These are phyloP conservation scores for Colletotrichum abscissum DNA, from an alignment of 2,329 filamentous ascomycete genomes.

Conservation along the genomic window DNA sequence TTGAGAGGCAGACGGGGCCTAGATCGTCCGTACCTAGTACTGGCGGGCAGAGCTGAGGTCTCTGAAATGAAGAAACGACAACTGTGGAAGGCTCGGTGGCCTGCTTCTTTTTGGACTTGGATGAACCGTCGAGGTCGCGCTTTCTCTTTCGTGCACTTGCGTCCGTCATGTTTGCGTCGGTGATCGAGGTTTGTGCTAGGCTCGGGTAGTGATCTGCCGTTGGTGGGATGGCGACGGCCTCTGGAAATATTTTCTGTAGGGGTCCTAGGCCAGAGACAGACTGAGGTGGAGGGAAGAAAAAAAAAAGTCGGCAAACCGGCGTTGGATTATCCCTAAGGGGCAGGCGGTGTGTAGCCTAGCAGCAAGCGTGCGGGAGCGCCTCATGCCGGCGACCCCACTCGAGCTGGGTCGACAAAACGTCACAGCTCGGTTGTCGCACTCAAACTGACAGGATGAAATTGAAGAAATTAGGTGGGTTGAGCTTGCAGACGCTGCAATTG, in stretches of 20 bases:
- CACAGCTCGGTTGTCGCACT: conserved; percentile 1
- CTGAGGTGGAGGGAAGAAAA: conserved; percentile 5
- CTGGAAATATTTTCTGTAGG: conserved; percentile 38
- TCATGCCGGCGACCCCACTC: not conserved
- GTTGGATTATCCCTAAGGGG: conserved; percentile 14
- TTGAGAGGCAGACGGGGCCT: not conserved
- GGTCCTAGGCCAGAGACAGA: not conserved
- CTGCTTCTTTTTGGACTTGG: conserved; percentile 63
- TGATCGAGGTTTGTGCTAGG: not conserved
- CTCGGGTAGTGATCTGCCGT: conserved; percentile 2
- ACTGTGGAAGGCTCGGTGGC: conserved; percentile 48
- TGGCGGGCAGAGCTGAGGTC: conserved; percentile 60
- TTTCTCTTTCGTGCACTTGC: conserved; percentile 64
- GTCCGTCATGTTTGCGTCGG: conserved; percentile 49
- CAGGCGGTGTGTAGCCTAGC: conserved; percentile 17
- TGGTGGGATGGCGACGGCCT: conserved; percentile 12
- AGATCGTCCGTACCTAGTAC: conserved; percentile 59
- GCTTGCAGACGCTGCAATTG: not conserved
- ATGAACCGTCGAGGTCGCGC: conserved; percentile 53
- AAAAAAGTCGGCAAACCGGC: conserved; percentile 24
- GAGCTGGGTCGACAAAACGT: conserved; percentile 10
- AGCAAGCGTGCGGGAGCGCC: not conserved
- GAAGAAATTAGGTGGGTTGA: not conserved
- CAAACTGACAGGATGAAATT: not conserved
- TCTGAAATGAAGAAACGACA: conserved; percentile 58